Evolutionary conservation across 2,329 filamentous ascomycete species (phyloP).

Genomic region (Passalora sequoiae): DNA sequence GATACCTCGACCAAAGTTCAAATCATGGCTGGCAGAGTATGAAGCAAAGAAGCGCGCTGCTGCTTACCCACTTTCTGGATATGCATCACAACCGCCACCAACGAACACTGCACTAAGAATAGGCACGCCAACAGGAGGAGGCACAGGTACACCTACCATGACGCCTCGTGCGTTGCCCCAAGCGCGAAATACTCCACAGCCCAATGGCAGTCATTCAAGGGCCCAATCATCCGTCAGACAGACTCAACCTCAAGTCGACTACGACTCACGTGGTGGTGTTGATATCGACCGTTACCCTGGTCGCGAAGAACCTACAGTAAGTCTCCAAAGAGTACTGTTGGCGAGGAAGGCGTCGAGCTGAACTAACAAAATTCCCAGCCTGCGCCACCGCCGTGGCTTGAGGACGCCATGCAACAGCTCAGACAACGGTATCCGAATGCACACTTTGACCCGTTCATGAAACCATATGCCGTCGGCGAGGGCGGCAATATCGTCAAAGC

Average conservation of each 20-base stretch:
- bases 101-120: constrained; percentile 9
- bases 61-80: constrained; percentile 32
- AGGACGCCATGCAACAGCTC: constrained; percentile 65
- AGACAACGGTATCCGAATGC: constrained; percentile 69
- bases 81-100: constrained; percentile 29
- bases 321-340: constrained; percentile 27
- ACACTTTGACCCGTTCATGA: constrained; percentile 85
- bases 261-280: constrained; percentile 52
- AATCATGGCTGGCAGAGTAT: constrained; percentile 52
- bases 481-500: constrained; percentile 58
- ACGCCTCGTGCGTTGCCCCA: constrained; percentile 25
- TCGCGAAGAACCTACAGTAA: constrained; percentile 59
- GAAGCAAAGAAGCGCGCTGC: constrained; percentile 32
- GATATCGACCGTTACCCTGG: constrained; percentile 60
- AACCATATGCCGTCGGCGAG: constrained; percentile 70
- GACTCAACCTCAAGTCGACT: constrained; percentile 16
- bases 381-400: constrained; percentile 80
- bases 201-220: constrained; percentile 25
- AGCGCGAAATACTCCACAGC: constrained; percentile 26
- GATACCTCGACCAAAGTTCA: constrained; percentile 66
- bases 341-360: not conserved
- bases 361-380: constrained; percentile 51
- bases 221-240: constrained; percentile 18
- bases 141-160: constrained; percentile 24
- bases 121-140: constrained; percentile 22